Percentiles rank a stretch among this genome's conserved stretches.
Conservation (phyloP, 768 basidiomycete species). For the Tylopilus sp. region DNA sequence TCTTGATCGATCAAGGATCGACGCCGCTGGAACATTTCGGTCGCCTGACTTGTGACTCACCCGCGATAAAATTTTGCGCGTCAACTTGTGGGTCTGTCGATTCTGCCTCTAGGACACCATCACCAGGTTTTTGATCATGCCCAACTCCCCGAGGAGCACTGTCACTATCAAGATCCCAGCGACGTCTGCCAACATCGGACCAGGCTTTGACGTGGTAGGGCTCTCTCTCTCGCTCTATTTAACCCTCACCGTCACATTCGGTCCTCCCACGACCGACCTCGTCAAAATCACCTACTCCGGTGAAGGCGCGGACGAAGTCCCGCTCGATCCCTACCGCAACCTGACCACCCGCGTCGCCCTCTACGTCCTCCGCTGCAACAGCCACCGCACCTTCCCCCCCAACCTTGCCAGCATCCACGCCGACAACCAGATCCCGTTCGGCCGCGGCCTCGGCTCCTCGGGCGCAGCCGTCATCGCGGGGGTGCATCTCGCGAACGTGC, state of each 20-base stretch:
- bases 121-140: conserved; percentile 23
- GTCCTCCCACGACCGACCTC: conserved; percentile 36
- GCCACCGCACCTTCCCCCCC: conserved; percentile 69
- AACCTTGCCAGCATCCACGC: conserved; percentile 65
- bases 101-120: no score
- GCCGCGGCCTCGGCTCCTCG: conserved; percentile 94
- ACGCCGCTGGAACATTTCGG: background rate
- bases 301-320: conserved; percentile 87
- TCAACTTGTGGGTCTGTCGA: conserved; percentile 6
- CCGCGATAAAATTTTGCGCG: background rate
- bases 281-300: conserved; percentile 79
- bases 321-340: conserved; percentile 94
- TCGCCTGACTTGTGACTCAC: background rate
- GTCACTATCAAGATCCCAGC: conserved; percentile 87
- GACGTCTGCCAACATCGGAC: conserved; percentile 98
- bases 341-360: conserved; percentile 95
- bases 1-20: conserved; percentile 5
- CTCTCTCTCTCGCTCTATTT: conserved; percentile 88
- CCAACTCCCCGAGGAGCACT: conserved; percentile 11
- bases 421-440: conserved; percentile 95
- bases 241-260: conserved; percentile 61
- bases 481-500: conserved; percentile 81
- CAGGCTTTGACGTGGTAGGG: conserved; percentile 99
- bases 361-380: conserved; percentile 93
- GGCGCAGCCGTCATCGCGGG: conserved; percentile 99